Evolutionary conservation across 345 rosid genomes (phyloP).

Genomic region (Eucalyptus lansdowneana): DNA sequence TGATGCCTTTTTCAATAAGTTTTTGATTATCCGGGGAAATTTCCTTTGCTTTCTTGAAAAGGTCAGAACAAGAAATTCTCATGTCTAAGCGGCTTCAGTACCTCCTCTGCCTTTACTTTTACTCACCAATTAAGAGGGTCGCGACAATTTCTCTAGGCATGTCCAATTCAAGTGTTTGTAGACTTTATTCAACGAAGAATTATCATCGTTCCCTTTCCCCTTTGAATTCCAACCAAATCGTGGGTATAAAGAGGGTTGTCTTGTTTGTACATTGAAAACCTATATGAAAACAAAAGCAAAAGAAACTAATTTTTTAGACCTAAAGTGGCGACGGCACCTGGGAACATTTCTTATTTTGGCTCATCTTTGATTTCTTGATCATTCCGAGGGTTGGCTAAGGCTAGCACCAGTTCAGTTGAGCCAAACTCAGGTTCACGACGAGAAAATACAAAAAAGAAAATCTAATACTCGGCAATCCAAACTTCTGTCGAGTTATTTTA

Average conservation of each 20-base stretch:
- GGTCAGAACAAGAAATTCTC: background rate
- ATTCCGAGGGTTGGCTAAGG: background rate
- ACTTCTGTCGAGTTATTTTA: background rate
- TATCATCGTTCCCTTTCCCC: background rate
- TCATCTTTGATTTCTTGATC: background rate
- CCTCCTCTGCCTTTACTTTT: background rate
- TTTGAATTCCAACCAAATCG: background rate
- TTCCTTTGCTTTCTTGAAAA: background rate
- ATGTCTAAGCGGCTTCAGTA: background rate
- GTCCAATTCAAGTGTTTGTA: background rate
- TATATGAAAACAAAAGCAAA: background rate
- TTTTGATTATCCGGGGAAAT: background rate
- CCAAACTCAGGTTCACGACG: background rate
- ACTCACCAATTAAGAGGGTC: background rate
- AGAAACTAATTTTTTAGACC: background rate
- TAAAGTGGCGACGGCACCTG: background rate
- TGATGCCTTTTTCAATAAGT: background rate
- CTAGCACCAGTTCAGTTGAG: background rate
- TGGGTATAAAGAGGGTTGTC: background rate
- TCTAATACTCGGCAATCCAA: background rate
- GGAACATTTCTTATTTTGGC: background rate
- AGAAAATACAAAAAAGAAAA: background rate
- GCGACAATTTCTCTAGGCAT: background rate
- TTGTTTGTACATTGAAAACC: background rate
- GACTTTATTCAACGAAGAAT: background rate